A percentile compares a stretch with the other conserved stretches of the same genome.
phyloP scores from a whole-genome alignment of 2,329 filamentous ascomycete genomes.

The Cryphonectria carpinicola region DNA sequence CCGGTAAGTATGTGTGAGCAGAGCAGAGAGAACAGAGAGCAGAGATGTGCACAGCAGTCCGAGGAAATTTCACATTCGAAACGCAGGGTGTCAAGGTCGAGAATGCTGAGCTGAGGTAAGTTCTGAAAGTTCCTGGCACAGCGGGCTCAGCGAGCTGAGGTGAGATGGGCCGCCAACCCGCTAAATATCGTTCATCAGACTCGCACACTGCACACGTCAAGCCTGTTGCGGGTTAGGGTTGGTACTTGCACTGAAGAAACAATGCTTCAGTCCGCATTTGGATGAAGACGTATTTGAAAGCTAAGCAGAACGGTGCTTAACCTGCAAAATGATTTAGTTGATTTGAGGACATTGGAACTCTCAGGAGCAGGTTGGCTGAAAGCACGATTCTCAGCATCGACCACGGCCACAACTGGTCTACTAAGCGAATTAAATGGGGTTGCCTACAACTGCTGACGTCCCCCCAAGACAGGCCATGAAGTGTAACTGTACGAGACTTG shows the following conservation, averaged over 20 bases:
- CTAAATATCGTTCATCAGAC: background rate
- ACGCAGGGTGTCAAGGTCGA: background rate
- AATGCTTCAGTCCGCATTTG: background rate
- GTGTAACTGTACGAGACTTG: background rate
- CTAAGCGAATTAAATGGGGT: background rate
- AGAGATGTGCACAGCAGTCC: background rate
- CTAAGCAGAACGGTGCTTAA: background rate
- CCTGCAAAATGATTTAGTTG: background rate
- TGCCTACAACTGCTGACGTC: background rate
- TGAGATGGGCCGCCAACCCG: background rate
- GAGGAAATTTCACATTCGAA: slow-evolving; percentile 7
- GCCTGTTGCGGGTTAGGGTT: slow-evolving; percentile 4
- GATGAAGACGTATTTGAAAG: background rate
- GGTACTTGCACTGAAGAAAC: too few species aligned
- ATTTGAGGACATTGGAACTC: background rate
- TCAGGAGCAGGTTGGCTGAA: background rate
- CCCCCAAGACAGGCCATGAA: background rate
- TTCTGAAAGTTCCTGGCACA: background rate
- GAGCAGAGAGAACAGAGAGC: too few species aligned
- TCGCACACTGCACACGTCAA: background rate
- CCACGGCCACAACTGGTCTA: background rate
- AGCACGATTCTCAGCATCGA: background rate
- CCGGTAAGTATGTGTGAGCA: background rate
- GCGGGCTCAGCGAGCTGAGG: slow-evolving; percentile 6
- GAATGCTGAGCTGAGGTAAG: slow-evolving; percentile 10